Base-by-base conservation (phyloP, 2,329 filamentous ascomycete genomes). In the Ascochyta fabae region DNA sequence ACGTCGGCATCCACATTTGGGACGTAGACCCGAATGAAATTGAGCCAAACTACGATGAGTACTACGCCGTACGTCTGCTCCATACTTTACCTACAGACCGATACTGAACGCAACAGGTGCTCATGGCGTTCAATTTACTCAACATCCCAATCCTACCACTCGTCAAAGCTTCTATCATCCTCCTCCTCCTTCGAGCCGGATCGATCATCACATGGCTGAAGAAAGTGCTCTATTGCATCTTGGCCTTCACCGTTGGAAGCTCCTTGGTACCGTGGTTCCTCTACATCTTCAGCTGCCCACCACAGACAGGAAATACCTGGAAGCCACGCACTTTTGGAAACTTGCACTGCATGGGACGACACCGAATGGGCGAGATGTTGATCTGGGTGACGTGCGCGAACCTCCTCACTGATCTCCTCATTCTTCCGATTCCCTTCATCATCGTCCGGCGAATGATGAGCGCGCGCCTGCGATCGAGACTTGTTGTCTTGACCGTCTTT, bases 331-430 rank as follows among this genome's bases (percentile, higher is more conserved):
- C 74, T 3, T 77, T 77, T 56, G 75, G 75, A 15, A 64, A 67
- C n/a, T 57, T 77, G 36, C 69, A 70, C 36, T 77, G 75, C 59
- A 69, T 76, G 64, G 73, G 69, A 15, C 67, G 75, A 19, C 67
- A 73, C 43, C 65, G 64, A 16, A 72, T 71, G 67, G 75, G 75
- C 38, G 68, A 75, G 35, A 71, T 77, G 67, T 56, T 72, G 50
- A 74, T 76, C 39, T 76, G 74, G 69, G 67, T 75, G 31, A 77
- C 75, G n/a, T 76, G 74, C 60, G 74, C 75, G 45, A 77, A 77
- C 46, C 68, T 77, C 16, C 65, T 77, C 26, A 77, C 75, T 48
- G 75, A 77, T 53, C 58, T 76, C 13, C 64, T 77, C 48, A 75
- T 77, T 35, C 73, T 77, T 15, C 75, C 75, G 1, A 77, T 77